Base-by-base conservation (phyloP, 306 rosid genomes). In the Trifolium pratense region DNA sequence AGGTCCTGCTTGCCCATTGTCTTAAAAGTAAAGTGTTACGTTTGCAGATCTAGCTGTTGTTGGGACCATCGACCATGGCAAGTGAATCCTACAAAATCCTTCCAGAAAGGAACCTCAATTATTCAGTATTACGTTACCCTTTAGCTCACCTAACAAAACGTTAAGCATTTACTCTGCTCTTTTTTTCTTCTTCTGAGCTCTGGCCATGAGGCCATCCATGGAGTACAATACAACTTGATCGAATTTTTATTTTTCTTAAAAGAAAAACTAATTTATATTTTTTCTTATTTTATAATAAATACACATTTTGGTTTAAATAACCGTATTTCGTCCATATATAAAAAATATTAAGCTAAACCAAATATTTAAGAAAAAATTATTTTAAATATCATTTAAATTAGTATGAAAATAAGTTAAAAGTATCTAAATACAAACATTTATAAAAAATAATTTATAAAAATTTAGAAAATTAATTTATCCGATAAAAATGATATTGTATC, bases 11-110 rank as follows among this genome's bases (percentile, higher is more conserved):
- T 43, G 60, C 52, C 62, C 77, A 39, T 79, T 21, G 52, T 52
- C 64, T 77, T 48, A 16, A 43, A 57, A 53, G 66, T 64, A 66
- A 63, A 60, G 85, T 72, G 77, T 70, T 80, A 77, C 83, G 79
- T 79, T 61, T 60, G 84, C 78, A 79, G 82, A 77, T 79, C 86
- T 76, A 75, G 39, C 84, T 73, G 78, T 37, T 75, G 59, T 68
- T 83, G 83, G 89, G 90, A 85, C 90, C 95, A 77, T 86, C 87
- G 90, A 85, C 90, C 95, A 77, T 86, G 49, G 58, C 26, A 78
- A 74, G 39, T 60, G 78, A 74, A 78, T 66, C 80, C 71, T 71
- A 68, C 42, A 66, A 69, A 73, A 72, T 73, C 49, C 81, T 56
- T 75, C 75, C 78, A 49, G 49, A 66, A 51, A 78, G 52, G 55